Evolutionary conservation across 345 rosid species (phyloP), one percentile per base, ranked within the genome.

Genomic region (Lepidium didymum): DNA sequence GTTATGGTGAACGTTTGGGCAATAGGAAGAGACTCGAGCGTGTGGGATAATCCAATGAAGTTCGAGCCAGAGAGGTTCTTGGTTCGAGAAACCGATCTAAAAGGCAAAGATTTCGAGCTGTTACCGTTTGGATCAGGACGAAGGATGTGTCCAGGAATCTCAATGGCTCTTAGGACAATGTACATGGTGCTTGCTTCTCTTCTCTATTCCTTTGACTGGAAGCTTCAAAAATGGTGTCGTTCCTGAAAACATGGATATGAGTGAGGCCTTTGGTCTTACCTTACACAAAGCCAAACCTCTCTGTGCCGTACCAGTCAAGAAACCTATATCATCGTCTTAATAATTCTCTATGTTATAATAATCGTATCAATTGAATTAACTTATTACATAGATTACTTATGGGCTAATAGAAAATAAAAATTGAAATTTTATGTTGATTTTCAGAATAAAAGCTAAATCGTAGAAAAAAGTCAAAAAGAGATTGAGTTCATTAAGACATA

Each of bases 171-270:
- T 8, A 72, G 63, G 53, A 79, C 80, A 79, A 5, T 87, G 38
- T 69, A 57, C 19, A 4, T 78, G 40, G 73, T 79, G 68, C 70
- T 87, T 79, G 85, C 73, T 37, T 64, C 79, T 38, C 67, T 83
- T 16, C 49, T 83, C 55, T 75, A 74, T 49, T 65, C 73, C 31
- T 84, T 84, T 64, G 80, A 84, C 38, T 84, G 86, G 88, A 63
- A 71, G 2, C 70, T 74, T 6, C 78, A 77, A 73, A 10, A 41
- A 43, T 6, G 82, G 79, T 18, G 54, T 19, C 71, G 62, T 25
- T 35, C 49, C 56, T 8, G 67, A 74, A 4, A 61, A 82, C 35
- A 21, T 82, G 7, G 82, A 82, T 79, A 79, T 78, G 84, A 21
- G 52, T 1, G 82, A 75, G 69, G 35, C 1, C 7, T 74, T 67